Base-by-base conservation (phyloP, 2,329 filamentous ascomycete genomes). In the Alternaria gaisen region DNA sequence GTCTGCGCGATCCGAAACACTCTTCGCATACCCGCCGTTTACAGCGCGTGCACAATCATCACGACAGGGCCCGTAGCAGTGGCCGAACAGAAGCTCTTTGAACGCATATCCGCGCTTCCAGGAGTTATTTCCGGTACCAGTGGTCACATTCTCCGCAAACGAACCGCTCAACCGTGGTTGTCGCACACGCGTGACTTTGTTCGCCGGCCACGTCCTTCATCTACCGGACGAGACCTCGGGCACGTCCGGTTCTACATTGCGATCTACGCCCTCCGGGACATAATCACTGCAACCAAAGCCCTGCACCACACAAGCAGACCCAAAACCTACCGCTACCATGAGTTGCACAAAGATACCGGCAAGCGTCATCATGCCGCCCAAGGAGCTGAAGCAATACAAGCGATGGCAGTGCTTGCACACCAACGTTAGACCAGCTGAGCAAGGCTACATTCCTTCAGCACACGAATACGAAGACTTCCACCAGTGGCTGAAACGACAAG, bases 381-480 rank as follows among this genome's bases (percentile, higher is more conserved):
- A 67, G 28, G 70, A 75, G 36, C 56, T 72, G n/a, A 74, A 73
- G 46, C 65, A 70, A 32, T 76, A 73, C 41, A 66, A 66, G 53
- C 66, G 66, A 48, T 76, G 69, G 68, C 72, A 75, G 24, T 65
- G 63, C 36, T 51, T 71, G 34, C 67, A 66, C 38, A 70, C 67
- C 9, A 67, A 63, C n/a, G 38, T 69, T 11, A 63, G 58, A 24
- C 59, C 68, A 7, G 57, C 56, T 9, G 63, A 71, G 24, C 66
- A 67, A 34, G 71, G 66, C 32, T 61, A 50, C 22, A 61, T 76
- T 12, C 72, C 73, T 12, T 70, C 64, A 3, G 73, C 73, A 10
- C 55, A 58, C 34, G 66, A 76, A 44, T 72, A 74, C 34, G 68
- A 72, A 38, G 70, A 72, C 7, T 76, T 75, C 50, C 71, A 74